Conservation (phyloP, 2,329 filamentous ascomycete species). For the Taxawa tesnikishii region DNA sequence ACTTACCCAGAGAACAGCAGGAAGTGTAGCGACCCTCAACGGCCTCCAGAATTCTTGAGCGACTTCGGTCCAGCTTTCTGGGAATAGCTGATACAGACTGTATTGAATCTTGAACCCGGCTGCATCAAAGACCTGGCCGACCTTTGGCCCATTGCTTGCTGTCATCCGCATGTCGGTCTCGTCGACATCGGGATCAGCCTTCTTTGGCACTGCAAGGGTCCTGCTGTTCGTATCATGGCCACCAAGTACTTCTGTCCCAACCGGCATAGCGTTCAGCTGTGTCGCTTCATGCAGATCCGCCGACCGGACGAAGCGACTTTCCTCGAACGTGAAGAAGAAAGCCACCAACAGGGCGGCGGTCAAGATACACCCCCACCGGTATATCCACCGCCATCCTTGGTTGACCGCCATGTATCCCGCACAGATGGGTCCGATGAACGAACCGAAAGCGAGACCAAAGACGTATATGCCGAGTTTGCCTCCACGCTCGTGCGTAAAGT, state of each 20-base stretch:
- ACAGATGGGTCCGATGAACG: constrained; percentile 23
- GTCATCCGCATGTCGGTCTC: no score
- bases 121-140: constrained; percentile 6
- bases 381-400: constrained; percentile 24
- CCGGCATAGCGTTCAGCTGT: no score
- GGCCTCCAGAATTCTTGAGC: constrained; percentile 7
- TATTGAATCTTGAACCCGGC: constrained; percentile 5
- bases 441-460: constrained; percentile 19
- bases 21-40: constrained; percentile 3
- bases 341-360: constrained; percentile 16
- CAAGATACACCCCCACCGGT: constrained; percentile 22
- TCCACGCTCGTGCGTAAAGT: constrained; percentile 7
- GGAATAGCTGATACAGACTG: constrained; percentile 6
- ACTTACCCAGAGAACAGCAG: constrained; percentile 8
- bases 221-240: no score
- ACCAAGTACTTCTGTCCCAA: no score
- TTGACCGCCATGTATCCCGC: constrained; percentile 27
- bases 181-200: constrained; percentile 1
- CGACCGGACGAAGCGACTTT: no score
- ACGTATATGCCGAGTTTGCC: constrained; percentile 5
- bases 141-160: constrained; percentile 1
- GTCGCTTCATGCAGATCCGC: no score
- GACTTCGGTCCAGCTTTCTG: constrained; percentile 2
- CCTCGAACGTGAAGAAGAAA: constrained; percentile 24
- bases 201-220: constrained; percentile 2